Evolutionary conservation across 768 basidiomycete genomes (phyloP).

Genomic region (Podaxis mareebaensis): DNA sequence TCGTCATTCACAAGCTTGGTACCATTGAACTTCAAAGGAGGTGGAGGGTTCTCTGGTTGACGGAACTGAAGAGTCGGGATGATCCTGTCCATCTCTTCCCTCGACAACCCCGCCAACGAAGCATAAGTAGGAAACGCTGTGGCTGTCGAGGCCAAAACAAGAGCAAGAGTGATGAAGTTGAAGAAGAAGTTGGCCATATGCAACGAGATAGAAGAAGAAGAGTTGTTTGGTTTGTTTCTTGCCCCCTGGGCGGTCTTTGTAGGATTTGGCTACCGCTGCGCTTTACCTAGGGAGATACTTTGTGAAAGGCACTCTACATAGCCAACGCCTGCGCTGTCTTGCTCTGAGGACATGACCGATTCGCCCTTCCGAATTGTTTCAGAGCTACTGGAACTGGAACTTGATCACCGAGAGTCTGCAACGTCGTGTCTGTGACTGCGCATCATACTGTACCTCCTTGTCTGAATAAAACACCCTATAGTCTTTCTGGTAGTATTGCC

Average conservation of each 20-base stretch:
- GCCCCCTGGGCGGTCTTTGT: not conserved
- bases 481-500: not conserved
- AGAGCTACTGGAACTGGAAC: not conserved
- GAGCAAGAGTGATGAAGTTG: slow-evolving; percentile 7
- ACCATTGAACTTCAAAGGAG: slow-evolving; percentile 11
- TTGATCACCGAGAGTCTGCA: not conserved
- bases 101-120: slow-evolving; percentile 26
- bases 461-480: not conserved
- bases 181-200: slow-evolving; percentile 4
- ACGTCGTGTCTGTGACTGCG: not conserved
- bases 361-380: not conserved
- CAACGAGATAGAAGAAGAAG: not conserved
- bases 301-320: not conserved
- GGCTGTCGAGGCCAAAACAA: slow-evolving; percentile 3
- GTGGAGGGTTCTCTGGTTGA: slow-evolving; percentile 17
- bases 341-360: not conserved
- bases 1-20: slow-evolving; percentile 19
- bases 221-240: not conserved
- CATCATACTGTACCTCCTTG: not conserved
- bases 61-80: slow-evolving; percentile 13
- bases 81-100: slow-evolving; percentile 22
- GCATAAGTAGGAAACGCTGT: slow-evolving; percentile 25
- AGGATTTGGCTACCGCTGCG: not conserved
- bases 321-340: not conserved
- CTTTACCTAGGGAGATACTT: not conserved